Evolutionary conservation across 306 rosid species (phyloP).

Genomic region (Citrullus colocynthis): DNA sequence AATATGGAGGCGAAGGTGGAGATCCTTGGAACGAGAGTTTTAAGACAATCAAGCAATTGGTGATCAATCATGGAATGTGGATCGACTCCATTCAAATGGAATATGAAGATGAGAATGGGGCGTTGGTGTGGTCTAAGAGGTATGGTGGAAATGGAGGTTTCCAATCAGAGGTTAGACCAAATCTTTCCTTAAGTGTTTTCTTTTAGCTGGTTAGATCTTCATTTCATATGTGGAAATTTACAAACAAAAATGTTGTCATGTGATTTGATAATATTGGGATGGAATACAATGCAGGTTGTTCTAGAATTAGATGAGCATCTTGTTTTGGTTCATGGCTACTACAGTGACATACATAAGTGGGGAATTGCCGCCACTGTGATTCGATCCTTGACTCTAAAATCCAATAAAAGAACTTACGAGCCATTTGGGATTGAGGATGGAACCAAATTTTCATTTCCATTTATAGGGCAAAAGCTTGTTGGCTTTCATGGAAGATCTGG

Average conservation of each 20-base stretch:
- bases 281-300: background rate
- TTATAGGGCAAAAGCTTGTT: background rate
- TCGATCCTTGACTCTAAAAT: background rate
- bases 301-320: background rate
- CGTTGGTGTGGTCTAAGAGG: background rate
- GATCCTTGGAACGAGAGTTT: background rate
- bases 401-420: background rate
- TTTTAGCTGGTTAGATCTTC: background rate
- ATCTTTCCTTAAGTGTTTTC: no score
- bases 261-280: background rate
- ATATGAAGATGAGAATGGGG: background rate
- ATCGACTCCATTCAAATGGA: background rate
- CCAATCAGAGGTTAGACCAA: background rate
- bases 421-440: slow-evolving; percentile 2
- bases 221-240: background rate
- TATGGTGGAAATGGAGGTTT: background rate
- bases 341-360: background rate
- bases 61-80: background rate
- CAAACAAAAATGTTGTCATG: background rate
- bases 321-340: background rate
- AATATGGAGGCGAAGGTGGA: background rate
- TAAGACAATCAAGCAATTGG: background rate
- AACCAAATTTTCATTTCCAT: background rate
- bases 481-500: slow-evolving; percentile 1
- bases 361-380: background rate